Evolutionary conservation across 345 rosid genomes (phyloP).

Genomic region (Gossypium anomalum): DNA sequence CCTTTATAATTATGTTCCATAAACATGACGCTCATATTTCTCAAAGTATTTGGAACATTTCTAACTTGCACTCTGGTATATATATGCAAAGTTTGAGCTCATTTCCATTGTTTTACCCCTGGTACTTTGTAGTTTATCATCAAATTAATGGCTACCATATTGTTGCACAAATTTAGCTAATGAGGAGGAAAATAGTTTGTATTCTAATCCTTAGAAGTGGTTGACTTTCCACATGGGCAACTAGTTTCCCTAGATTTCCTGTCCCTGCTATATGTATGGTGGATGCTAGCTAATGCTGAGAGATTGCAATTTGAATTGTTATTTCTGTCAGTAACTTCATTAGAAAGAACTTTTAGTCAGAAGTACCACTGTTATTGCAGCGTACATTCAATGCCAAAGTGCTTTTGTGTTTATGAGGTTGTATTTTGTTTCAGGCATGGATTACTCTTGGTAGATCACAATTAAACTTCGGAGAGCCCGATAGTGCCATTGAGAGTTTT

Average conservation of each 20-base stretch:
- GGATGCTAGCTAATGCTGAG: not conserved
- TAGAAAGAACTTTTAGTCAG: not conserved
- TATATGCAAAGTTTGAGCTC: not conserved
- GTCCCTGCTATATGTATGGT: not conserved
- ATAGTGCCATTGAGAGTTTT: slow-evolving; percentile 67
- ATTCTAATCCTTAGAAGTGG: not conserved
- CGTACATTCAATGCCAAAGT: not conserved
- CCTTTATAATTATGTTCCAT: not conserved
- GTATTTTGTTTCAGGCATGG: slow-evolving; percentile 64
- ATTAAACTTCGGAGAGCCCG: slow-evolving; percentile 90
- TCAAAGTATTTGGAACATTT: not conserved
- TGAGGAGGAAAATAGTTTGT: not conserved
- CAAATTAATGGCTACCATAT: not conserved
- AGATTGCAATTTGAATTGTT: not conserved
- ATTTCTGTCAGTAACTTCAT: not conserved
- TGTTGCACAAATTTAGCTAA: not conserved
- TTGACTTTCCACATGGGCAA: not conserved
- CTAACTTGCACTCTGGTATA: not conserved
- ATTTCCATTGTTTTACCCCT: not conserved
- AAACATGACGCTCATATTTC: not conserved
- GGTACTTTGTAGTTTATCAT: not conserved
- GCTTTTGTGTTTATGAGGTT: not conserved
- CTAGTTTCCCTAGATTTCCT: not conserved
- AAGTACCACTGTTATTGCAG: not conserved
- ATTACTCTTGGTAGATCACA: slow-evolving; percentile 92